A percentile compares a stretch with the other conserved stretches of the same genome.
phyloP scores from a whole-genome alignment of 805 yeast species.

The Kodamaea kaohsiungensis region DNA sequence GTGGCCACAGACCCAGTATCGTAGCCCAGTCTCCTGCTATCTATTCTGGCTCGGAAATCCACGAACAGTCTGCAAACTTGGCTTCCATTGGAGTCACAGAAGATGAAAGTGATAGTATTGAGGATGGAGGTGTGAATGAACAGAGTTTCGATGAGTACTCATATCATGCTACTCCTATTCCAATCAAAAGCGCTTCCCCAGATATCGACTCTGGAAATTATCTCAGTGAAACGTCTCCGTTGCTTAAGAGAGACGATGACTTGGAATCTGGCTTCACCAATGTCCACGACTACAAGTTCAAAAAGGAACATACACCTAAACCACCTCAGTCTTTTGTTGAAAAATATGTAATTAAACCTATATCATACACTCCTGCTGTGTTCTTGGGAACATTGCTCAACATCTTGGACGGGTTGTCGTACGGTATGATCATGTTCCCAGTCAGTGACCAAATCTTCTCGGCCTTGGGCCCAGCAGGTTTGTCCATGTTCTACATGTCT shows the following conservation, averaged over 20 bases:
- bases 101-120: conserved; percentile 15
- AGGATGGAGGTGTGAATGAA: conserved; percentile 1
- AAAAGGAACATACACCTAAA: not conserved
- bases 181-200: conserved; percentile 6
- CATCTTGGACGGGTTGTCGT: conserved; percentile 88
- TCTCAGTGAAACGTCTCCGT: conserved; percentile 14
- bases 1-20: conserved; percentile 26
- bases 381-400: conserved; percentile 82
- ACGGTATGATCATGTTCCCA: conserved; percentile 98
- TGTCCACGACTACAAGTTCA: not conserved
- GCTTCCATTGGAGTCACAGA: conserved; percentile 58
- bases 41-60: conserved; percentile 49
- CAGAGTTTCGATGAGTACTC: conserved; percentile 7
- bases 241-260: conserved; percentile 12
- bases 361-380: conserved; percentile 71
- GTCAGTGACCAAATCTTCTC: conserved; percentile 78
- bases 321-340: conserved; percentile 6
- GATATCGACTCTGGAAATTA: not conserved
- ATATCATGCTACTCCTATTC: conserved; percentile 11
- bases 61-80: conserved; percentile 56
- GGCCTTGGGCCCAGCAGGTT: conserved; percentile 80
- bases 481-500: conserved; percentile 92
- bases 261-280: conserved; percentile 11
- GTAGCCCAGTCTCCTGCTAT: conserved; percentile 43
- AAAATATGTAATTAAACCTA: conserved; percentile 34